phyloP scores from a whole-genome alignment of 306 rosid genomes.

The Citrullus colocynthis region DNA sequence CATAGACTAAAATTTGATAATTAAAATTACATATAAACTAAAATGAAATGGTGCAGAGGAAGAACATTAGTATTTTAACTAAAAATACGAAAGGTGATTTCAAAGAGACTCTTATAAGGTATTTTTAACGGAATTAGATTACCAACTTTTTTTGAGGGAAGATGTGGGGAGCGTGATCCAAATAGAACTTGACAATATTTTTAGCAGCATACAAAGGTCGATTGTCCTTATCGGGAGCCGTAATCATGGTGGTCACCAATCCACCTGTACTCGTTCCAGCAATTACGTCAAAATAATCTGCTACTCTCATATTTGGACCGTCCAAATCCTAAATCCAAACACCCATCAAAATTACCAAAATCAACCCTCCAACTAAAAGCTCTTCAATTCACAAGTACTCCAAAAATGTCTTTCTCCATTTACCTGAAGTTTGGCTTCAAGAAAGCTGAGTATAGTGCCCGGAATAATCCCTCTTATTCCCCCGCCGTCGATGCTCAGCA shows the following conservation, averaged over 20 bases:
- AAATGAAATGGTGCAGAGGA: too few relatives aligned
- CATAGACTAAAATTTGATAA: too few relatives aligned
- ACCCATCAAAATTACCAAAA: neutral
- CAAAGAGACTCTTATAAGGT: too few relatives aligned
- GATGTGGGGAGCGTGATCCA: slow-evolving; percentile 19
- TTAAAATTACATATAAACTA: too few relatives aligned
- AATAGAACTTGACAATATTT: slow-evolving; percentile 24
- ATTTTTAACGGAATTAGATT: too few relatives aligned
- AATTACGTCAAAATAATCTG: slow-evolving; percentile 26
- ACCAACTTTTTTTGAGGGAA: slow-evolving; percentile 26
- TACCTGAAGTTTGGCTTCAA: slow-evolving; percentile 31
- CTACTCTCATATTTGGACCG: slow-evolving; percentile 20
- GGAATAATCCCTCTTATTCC: slow-evolving; percentile 34
- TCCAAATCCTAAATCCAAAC: slow-evolving; percentile 18
- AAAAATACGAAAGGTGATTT: too few relatives aligned
- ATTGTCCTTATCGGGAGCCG: slow-evolving; percentile 26
- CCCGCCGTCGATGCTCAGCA: slow-evolving; percentile 39
- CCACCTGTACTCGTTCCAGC: slow-evolving; percentile 42
- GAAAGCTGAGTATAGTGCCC: slow-evolving; percentile 17
- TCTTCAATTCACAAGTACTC: neutral
- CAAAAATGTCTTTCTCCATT: neutral
- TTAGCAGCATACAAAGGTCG: slow-evolving; percentile 27
- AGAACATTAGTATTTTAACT: too few relatives aligned
- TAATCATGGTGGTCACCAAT: slow-evolving; percentile 30
- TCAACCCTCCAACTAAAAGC: neutral